Conservation (phyloP, 257 asterid genomes). For the Gentiana dahurica region DNA sequence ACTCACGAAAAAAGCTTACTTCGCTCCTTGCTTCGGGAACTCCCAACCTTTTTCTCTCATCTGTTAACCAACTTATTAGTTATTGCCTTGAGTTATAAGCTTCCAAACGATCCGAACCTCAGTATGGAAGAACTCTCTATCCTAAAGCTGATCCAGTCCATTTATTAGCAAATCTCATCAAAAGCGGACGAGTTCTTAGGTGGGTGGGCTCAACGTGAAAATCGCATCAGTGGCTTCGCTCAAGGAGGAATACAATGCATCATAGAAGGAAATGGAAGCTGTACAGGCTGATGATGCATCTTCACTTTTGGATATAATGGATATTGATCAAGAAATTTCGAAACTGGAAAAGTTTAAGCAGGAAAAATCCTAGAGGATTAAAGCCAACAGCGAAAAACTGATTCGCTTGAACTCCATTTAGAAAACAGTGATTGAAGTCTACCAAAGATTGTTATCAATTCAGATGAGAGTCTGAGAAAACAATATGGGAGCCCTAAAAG, state of each 20-base stretch:
- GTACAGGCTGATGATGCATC: constrained; percentile 25
- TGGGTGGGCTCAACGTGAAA: constrained; percentile 20
- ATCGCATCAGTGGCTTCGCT: constrained; percentile 12
- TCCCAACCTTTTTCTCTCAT: constrained; percentile 13
- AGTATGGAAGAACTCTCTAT: constrained; percentile 19
- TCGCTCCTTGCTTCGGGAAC: constrained; percentile 21
- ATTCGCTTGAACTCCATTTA: constrained; percentile 10
- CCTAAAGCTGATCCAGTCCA: constrained; percentile 23
- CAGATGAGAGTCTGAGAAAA: constrained; percentile 20
- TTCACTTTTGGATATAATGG: constrained; percentile 14
- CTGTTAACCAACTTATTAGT: constrained; percentile 15
- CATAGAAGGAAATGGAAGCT: constrained; percentile 24
- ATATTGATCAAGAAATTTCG: constrained; percentile 27
- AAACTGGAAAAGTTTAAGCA: constrained; percentile 18
- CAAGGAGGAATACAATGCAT: constrained; percentile 16
- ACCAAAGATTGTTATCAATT: constrained; percentile 27
- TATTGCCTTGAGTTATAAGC: constrained; percentile 15
- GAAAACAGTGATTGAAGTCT: constrained; percentile 13
- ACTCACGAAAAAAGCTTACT: constrained; percentile 19
- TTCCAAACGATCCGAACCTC: constrained; percentile 23
- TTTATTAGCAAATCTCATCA: constrained; percentile 8
- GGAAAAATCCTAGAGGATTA: constrained; percentile 7
- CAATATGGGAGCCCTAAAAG: constrained; percentile 25
- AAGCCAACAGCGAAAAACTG: constrained; percentile 17
- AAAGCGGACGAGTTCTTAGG: constrained; percentile 22